Evolutionary conservation across 1,284 basidiomycete species (phyloP).

Genomic region (Porodaedalea pini): DNA sequence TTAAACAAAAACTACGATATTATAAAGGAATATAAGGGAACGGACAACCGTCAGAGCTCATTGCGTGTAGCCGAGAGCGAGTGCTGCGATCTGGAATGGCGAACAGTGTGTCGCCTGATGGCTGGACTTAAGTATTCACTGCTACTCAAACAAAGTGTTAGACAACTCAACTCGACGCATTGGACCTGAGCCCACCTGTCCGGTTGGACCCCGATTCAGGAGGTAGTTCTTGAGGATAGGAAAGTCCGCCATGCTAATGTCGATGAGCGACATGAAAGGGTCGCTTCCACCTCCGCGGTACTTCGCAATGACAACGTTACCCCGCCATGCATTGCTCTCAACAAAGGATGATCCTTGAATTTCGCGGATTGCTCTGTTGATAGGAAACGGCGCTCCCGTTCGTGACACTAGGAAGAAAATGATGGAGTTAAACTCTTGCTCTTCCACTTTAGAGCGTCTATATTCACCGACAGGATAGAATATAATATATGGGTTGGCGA

Average conservation of each 20-base stretch:
- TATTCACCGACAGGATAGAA: constrained; percentile 56
- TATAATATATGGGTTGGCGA: constrained; percentile 71
- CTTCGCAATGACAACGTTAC: constrained; percentile 73
- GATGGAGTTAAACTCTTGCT: not conserved
- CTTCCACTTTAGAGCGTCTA: not conserved
- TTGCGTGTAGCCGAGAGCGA: constrained; percentile 10
- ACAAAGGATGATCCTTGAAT: constrained; percentile 60
- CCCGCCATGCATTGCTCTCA: constrained; percentile 68
- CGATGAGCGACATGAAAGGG: constrained; percentile 63
- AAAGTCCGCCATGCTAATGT: constrained; percentile 76
- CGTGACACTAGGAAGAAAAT: constrained; percentile 43
- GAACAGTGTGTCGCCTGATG: constrained; percentile 11
- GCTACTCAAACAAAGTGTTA: constrained; percentile 12
- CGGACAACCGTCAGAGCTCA: constrained; percentile 17
- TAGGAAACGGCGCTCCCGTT: constrained; percentile 73
- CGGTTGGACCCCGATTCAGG: constrained; percentile 54
- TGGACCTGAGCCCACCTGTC: constrained; percentile 32
- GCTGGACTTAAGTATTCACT: constrained; percentile 13
- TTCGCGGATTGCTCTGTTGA: constrained; percentile 69
- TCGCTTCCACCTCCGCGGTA: constrained; percentile 50
- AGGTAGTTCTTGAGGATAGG: constrained; percentile 76
- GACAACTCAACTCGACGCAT: constrained; percentile 23
- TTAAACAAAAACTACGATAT: constrained; percentile 6
- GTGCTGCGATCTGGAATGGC: constrained; percentile 20
- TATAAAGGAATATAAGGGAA: constrained; percentile 12